A percentile compares a stretch with the other conserved stretches of the same genome.
phyloP scores from a whole-genome alignment of 2,329 filamentous ascomycete genomes.

The Epicoccum sorghinum region DNA sequence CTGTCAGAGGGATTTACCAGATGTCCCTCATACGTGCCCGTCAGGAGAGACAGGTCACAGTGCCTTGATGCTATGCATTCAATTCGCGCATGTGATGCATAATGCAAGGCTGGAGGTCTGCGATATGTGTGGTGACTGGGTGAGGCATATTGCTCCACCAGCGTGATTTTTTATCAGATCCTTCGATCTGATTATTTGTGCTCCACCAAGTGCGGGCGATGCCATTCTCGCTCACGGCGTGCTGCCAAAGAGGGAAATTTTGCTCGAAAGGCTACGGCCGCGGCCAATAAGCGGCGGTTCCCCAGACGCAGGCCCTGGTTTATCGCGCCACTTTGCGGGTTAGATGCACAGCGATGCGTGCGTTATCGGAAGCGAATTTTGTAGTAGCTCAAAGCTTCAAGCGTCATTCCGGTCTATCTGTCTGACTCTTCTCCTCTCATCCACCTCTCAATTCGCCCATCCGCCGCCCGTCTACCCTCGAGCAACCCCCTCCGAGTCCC shows the following conservation, averaged over 20 bases:
- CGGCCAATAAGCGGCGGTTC: slow-evolving; percentile 25
- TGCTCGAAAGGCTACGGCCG: slow-evolving; percentile 6
- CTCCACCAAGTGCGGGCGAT: slow-evolving; percentile 15
- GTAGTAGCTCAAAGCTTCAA: slow-evolving; percentile 24
- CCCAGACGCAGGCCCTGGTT: slow-evolving; percentile 23
- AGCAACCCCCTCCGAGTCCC: slow-evolving; percentile 29
- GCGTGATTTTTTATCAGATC: slow-evolving; percentile 14
- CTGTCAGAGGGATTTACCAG: slow-evolving; percentile 17
- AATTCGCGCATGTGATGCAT: background rate
- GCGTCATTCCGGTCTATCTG: slow-evolving; percentile 26
- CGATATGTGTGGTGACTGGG: background rate
- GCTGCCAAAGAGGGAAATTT: slow-evolving; percentile 19
- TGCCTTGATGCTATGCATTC: background rate
- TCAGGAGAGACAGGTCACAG: background rate
- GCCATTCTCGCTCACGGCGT: slow-evolving; percentile 15
- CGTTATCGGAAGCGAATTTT: slow-evolving; percentile 46
- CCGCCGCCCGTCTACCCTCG: slow-evolving; percentile 21
- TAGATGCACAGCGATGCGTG: slow-evolving; percentile 23
- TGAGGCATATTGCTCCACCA: background rate
- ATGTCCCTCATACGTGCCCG: slow-evolving; percentile 5
- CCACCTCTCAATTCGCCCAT: slow-evolving; percentile 29
- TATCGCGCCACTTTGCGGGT: slow-evolving; percentile 28
- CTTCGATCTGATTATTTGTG: slow-evolving; percentile 15
- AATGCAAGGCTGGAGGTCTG: background rate
- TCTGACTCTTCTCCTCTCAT: slow-evolving; percentile 24